Percentiles rank a stretch among this genome's conserved stretches.
Evolutionary conservation across 768 basidiomycete genomes (phyloP).

Genomic region (Boletus rufocinnamomeus): DNA sequence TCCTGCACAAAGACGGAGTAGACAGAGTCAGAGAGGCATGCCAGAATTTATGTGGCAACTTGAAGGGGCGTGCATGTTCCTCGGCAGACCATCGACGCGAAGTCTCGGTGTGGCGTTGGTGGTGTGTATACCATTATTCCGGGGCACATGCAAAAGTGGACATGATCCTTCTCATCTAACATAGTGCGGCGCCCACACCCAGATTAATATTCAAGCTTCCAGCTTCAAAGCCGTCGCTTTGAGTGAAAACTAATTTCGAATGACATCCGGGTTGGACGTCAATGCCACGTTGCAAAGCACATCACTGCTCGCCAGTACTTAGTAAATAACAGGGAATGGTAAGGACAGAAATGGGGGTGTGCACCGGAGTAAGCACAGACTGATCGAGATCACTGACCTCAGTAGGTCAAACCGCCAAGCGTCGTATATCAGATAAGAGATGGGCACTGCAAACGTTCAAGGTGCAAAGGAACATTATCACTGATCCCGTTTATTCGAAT

Average conservation of each 20-base stretch:
- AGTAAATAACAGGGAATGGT: not conserved
- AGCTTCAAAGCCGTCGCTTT: not conserved
- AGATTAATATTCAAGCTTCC: not conserved
- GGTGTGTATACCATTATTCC: no score
- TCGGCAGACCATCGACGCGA: not conserved
- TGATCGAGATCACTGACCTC: not conserved
- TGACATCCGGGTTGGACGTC: not conserved
- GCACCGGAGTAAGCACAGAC: not conserved
- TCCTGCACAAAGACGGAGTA: not conserved
- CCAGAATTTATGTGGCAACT: not conserved
- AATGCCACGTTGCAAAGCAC: no score
- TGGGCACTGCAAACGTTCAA: not conserved
- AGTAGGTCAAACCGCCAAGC: not conserved
- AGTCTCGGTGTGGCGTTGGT: not conserved
- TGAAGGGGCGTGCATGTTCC: not conserved
- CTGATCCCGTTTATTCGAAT: conserved; percentile 16
- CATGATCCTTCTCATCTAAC: not conserved
- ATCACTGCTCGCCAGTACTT: no score
- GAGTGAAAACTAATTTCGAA: not conserved
- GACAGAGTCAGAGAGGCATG: not conserved
- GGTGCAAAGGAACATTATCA: not conserved
- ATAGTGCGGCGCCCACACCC: not conserved
- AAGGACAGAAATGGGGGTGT: not conserved
- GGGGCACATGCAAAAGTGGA: no score
- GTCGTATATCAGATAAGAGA: conserved; percentile 3